These are phyloP conservation scores for Heimioporus sp. DNA, from an alignment of 768 basidiomycete species.

Conservation along the genomic window DNA sequence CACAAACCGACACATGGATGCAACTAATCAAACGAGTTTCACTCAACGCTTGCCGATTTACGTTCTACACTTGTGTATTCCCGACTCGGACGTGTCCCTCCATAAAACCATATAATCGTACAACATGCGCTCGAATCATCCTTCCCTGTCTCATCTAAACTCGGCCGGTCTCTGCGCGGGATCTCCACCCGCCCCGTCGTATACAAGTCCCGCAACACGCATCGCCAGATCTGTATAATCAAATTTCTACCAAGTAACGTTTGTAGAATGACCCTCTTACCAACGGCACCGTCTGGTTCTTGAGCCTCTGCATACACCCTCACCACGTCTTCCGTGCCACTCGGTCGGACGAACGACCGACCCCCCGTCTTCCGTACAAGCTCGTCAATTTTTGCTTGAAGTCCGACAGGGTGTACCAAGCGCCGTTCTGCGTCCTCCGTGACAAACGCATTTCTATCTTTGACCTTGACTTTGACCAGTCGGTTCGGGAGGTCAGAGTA, in stretches of 20 bases:
- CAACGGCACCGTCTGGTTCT: conserved; percentile 71
- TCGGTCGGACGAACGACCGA: conserved; percentile 91
- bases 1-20: conserved; percentile 80
- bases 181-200: conserved; percentile 82
- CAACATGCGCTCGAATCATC: background rate
- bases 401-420: conserved; percentile 71
- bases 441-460: conserved; percentile 77
- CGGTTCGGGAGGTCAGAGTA: conserved; percentile 95
- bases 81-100: conserved; percentile 1
- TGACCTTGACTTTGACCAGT: conserved; percentile 88
- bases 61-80: conserved; percentile 25
- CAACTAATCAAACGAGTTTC: background rate
- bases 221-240: conserved; percentile 71
- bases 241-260: background rate
- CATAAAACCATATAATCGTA: background rate
- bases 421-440: conserved; percentile 94
- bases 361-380: conserved; percentile 82
- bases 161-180: conserved; percentile 73
- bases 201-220: conserved; percentile 82
- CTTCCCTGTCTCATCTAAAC: conserved; percentile 50
- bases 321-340: conserved; percentile 98
- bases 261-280: conserved; percentile 38
- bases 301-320: conserved; percentile 95
- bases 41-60: conserved; percentile 17
- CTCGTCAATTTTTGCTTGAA: conserved; percentile 83